Percentiles rank a stretch among this genome's conserved stretches.
Conservation (phyloP, 345 rosid species). For the Syzygium oleosum region DNA sequence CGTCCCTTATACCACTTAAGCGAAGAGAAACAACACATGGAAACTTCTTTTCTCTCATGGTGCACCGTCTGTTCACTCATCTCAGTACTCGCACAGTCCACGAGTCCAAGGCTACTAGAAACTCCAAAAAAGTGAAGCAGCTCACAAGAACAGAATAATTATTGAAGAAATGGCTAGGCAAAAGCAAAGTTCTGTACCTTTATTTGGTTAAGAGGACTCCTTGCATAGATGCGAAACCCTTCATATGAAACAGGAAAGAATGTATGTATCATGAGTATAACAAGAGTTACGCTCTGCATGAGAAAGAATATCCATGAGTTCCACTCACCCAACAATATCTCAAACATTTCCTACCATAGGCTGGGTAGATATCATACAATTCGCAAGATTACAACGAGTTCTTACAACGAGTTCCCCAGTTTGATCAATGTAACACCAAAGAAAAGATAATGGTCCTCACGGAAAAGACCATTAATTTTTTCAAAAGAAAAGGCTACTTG, state of each 20-base stretch:
- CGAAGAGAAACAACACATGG: neutral
- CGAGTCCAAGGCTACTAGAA: neutral
- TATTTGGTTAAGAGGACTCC: constrained; percentile 37
- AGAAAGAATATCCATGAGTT: constrained; percentile 4
- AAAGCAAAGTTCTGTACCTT: constrained; percentile 39
- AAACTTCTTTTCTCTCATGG: neutral
- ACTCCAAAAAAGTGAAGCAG: neutral
- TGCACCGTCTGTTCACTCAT: neutral
- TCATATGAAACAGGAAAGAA: constrained; percentile 73
- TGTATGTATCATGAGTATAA: constrained; percentile 48
- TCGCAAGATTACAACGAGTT: neutral
- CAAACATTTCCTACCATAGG: neutral
- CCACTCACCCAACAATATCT: neutral
- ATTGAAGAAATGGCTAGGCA: neutral
- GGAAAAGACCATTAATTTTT: neutral
- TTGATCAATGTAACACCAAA: neutral
- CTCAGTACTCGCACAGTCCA: neutral
- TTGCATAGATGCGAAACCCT: constrained; percentile 61
- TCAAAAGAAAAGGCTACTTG: neutral
- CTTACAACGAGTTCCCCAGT: neutral
- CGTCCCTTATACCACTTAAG: neutral
- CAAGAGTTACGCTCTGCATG: constrained; percentile 53
- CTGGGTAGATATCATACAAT: neutral
- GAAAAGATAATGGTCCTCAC: neutral
- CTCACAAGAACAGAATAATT: neutral